These are phyloP conservation scores for Zalerion maritima DNA, from an alignment of 495 filamentous ascomycete species.

Conservation along the genomic window DNA sequence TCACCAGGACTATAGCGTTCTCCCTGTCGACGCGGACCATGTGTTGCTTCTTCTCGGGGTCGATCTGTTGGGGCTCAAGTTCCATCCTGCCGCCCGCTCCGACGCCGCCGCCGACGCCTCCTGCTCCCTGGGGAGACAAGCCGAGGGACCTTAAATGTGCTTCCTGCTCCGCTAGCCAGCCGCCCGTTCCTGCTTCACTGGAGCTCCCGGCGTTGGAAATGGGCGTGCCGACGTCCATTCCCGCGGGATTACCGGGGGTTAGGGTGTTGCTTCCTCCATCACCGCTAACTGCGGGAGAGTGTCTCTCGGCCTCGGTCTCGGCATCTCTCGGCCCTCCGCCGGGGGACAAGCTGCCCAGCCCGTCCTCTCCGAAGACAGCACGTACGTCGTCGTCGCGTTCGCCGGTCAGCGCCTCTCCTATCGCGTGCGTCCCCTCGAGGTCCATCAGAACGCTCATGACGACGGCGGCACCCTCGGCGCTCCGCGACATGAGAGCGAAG, in stretches of 20 bases:
- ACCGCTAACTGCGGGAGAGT: neutral
- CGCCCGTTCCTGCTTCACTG: too few species aligned
- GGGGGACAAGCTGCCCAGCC: slow-evolving; percentile 1
- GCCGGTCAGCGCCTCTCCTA: slow-evolving; percentile 39
- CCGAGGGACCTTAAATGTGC: too few species aligned
- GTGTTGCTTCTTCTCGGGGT: slow-evolving; percentile 13
- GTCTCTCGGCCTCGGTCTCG: slow-evolving; percentile 11
- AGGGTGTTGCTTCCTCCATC: too few species aligned
- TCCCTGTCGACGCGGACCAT: slow-evolving; percentile 39
- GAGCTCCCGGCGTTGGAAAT: too few species aligned
- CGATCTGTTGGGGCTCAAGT: slow-evolving; percentile 22
- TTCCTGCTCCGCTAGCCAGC: too few species aligned
- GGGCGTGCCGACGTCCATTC: too few species aligned
- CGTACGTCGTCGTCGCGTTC: slow-evolving; percentile 8
- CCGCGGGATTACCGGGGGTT: too few species aligned
- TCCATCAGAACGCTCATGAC: slow-evolving; percentile 36
- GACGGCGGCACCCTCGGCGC: slow-evolving; percentile 30
- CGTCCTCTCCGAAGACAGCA: slow-evolving; percentile 2
- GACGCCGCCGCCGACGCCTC: slow-evolving; percentile 4
- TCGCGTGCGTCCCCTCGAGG: slow-evolving; percentile 25
- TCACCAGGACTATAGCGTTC: slow-evolving; percentile 48
- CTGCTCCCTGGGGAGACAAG: slow-evolving; percentile 3
- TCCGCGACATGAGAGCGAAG: slow-evolving; percentile 52
- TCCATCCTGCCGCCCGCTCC: slow-evolving; percentile 5
- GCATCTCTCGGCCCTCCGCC: slow-evolving; percentile 12